These are phyloP conservation scores for Aspergillus kassunensis DNA, from an alignment of 495 filamentous ascomycete genomes.

Conservation along the genomic window DNA sequence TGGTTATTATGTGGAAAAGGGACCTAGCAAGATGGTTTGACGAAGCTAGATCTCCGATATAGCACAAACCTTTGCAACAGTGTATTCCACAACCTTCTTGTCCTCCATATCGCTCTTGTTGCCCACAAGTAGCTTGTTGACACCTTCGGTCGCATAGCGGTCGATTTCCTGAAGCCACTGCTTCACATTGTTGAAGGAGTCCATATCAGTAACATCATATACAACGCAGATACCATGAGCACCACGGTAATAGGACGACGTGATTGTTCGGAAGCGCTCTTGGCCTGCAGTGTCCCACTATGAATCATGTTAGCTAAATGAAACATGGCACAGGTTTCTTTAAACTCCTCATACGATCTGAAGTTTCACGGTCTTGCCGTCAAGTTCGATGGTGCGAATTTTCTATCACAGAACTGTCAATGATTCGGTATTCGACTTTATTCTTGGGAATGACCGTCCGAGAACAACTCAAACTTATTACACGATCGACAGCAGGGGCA, in stretches of 20 bases:
- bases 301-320: conserved; percentile 14
- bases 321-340: not conserved
- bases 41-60: not conserved
- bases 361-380: conserved; percentile 99
- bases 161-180: conserved; percentile 99
- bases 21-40: too few species aligned
- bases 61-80: conserved; percentile 83
- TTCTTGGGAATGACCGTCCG: not conserved
- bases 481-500: conserved; percentile 16
- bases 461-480: not conserved
- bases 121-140: conserved; percentile 97
- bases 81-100: conserved; percentile 99
- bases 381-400: conserved; percentile 99
- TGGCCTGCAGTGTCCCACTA: conserved; percentile 99
- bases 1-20: too few species aligned
- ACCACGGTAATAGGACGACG: conserved; percentile 97
- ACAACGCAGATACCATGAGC: conserved; percentile 99
- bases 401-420: conserved; percentile 57
- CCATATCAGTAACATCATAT: conserved; percentile 99
- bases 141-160: conserved; percentile 96
- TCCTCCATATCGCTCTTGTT: conserved; percentile 99
- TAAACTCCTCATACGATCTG: conserved; percentile 79
- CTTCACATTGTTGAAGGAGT: conserved; percentile 99
- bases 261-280: conserved; percentile 99
- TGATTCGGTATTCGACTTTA: not conserved